A percentile compares a stretch with the other conserved stretches of the same genome.
These are phyloP conservation scores for Annulohypoxylon truncatum DNA, from an alignment of 2,329 filamentous ascomycete genomes.

Conservation along the genomic window DNA sequence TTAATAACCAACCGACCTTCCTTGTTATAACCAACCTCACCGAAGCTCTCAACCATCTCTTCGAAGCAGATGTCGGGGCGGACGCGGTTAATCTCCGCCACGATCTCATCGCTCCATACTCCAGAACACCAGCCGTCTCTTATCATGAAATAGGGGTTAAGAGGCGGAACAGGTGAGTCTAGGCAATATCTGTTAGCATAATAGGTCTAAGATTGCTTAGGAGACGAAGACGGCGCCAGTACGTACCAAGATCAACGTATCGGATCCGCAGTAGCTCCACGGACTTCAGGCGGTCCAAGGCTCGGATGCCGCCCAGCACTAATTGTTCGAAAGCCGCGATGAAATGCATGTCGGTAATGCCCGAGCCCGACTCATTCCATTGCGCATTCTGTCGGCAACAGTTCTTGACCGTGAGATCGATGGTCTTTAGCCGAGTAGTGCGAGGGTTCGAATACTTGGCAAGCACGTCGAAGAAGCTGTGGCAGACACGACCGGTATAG, in stretches of 20 bases:
- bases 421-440: constrained; percentile 67
- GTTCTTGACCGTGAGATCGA: constrained; percentile 80
- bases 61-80: constrained; percentile 70
- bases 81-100: constrained; percentile 68
- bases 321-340: constrained; percentile 77
- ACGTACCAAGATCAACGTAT: constrained; percentile 76
- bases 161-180: constrained; percentile 76
- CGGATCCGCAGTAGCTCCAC: constrained; percentile 76
- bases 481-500: constrained; percentile 79
- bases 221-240: not conserved
- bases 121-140: constrained; percentile 71
- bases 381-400: constrained; percentile 69
- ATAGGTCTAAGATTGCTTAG: not conserved
- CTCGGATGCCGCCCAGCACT: constrained; percentile 71
- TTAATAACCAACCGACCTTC: constrained; percentile 68
- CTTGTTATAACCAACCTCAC: constrained; percentile 68
- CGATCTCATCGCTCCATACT: constrained; percentile 77
- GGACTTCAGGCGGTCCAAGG: constrained; percentile 68
- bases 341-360: constrained; percentile 78
- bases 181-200: constrained; percentile 24
- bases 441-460: constrained; percentile 61
- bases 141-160: constrained; percentile 79
- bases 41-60: constrained; percentile 73
- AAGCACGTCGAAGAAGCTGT: constrained; percentile 72
- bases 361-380: constrained; percentile 73